Percentiles rank a stretch among this genome's conserved stretches.
Conservation (phyloP, 352 stramenopile species). For the Pythium oligandrum region DNA sequence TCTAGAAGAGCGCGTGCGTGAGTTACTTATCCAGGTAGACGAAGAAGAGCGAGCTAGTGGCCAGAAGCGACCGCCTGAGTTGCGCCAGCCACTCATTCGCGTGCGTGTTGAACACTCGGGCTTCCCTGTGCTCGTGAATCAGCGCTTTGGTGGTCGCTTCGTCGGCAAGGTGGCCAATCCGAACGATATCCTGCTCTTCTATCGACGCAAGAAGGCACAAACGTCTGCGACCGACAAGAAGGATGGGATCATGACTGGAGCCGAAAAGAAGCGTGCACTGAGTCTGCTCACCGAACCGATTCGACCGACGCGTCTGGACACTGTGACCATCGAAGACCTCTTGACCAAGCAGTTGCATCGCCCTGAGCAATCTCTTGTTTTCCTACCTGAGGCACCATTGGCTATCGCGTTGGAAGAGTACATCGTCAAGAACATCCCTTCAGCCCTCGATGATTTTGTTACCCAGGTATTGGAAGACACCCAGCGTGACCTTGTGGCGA, state of each 20-base stretch:
- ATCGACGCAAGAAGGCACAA: constrained; percentile 60
- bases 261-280: constrained; percentile 20
- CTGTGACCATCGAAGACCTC: constrained; percentile 77
- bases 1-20: constrained; percentile 54
- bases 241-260: constrained; percentile 20
- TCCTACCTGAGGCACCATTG: constrained; percentile 66
- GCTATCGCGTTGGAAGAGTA: constrained; percentile 75
- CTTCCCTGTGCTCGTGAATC: constrained; percentile 85
- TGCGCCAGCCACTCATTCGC: constrained; percentile 72
- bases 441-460: constrained; percentile 77
- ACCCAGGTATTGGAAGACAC: constrained; percentile 61
- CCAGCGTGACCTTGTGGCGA: constrained; percentile 51
- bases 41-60: constrained; percentile 29
- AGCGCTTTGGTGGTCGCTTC: constrained; percentile 84
- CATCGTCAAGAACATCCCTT: constrained; percentile 75
- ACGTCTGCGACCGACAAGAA: constrained; percentile 33
- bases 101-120: constrained; percentile 85
- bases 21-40: constrained; percentile 63
- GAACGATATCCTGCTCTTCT: constrained; percentile 85
- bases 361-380: constrained; percentile 69
- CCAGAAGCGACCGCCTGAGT: constrained; percentile 17
- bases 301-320: constrained; percentile 51
- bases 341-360: constrained; percentile 53
- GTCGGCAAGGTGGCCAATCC: constrained; percentile 85
- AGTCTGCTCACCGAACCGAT: constrained; percentile 36